Evolutionary conservation across 106 monocot species (phyloP).

Genomic region (Agapanthus africanus): DNA sequence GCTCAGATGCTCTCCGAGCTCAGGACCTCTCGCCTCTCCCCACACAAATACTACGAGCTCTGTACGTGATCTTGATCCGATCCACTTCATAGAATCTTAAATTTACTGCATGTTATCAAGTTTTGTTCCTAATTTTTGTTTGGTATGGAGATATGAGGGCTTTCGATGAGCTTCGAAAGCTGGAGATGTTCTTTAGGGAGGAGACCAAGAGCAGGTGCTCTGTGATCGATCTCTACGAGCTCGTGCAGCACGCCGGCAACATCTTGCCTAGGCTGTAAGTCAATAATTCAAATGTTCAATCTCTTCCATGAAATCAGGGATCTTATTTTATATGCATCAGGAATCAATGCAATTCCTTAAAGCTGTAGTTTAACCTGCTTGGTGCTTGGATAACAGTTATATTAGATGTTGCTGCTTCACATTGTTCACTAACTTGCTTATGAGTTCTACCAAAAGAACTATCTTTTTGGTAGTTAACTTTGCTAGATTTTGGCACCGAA

Average conservation of each 20-base stretch:
- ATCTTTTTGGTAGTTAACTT: neutral
- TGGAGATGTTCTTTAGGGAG: constrained; percentile 98
- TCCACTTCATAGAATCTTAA: neutral
- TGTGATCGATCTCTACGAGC: constrained; percentile 89
- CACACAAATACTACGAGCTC: constrained; percentile 94
- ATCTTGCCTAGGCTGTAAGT: constrained; percentile 90
- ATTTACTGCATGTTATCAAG: neutral
- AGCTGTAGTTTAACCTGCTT: too few relatives aligned
- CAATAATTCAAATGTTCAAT: neutral
- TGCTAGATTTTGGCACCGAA: too few relatives aligned
- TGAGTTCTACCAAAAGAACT: neutral
- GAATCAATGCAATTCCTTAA: too few relatives aligned
- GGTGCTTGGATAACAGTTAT: too few relatives aligned
- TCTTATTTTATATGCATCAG: too few relatives aligned
- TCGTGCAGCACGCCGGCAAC: constrained; percentile 97
- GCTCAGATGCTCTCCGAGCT: constrained; percentile 99
- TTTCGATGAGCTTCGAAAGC: constrained; percentile 88
- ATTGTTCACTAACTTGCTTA: too few relatives aligned
- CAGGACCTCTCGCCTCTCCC: constrained; percentile 56
- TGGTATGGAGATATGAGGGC: constrained; percentile 75
- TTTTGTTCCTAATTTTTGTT: neutral
- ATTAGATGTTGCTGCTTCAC: too few relatives aligned
- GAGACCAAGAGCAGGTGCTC: constrained; percentile 72
- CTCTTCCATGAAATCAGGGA: too few relatives aligned
- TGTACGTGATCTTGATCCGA: constrained; percentile 32